Percentiles rank a stretch among this genome's conserved stretches.
Evolutionary conservation across 352 stramenopile genomes (phyloP).

Genomic region (Peronosclerospora sorghi): DNA sequence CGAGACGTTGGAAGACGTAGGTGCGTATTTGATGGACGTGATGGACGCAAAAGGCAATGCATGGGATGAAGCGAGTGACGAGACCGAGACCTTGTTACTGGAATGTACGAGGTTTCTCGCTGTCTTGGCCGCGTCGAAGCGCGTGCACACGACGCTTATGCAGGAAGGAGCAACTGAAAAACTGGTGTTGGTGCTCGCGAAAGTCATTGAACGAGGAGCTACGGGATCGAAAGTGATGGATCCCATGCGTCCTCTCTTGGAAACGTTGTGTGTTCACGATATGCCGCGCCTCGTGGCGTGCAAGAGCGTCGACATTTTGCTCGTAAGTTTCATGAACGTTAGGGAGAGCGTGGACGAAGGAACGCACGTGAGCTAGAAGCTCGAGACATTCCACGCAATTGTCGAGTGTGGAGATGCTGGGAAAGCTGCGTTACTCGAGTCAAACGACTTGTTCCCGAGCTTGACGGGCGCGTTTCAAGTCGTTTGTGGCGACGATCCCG

Average conservation of each 20-base stretch:
- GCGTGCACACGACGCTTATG: constrained; percentile 35
- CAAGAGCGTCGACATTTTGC: constrained; percentile 49
- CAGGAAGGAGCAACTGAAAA: constrained; percentile 47
- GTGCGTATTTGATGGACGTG: constrained; percentile 35
- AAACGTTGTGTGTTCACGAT: constrained; percentile 47
- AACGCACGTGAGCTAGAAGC: constrained; percentile 30
- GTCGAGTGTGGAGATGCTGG: constrained; percentile 32
- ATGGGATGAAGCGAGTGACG: constrained; percentile 11
- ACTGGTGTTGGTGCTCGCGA: constrained; percentile 35
- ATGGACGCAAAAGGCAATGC: constrained; percentile 10
- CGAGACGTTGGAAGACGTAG: constrained; percentile 51
- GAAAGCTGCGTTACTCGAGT: constrained; percentile 28
- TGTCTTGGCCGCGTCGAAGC: constrained; percentile 13
- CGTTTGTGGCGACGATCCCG: too few relatives aligned
- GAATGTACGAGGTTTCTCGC: constrained; percentile 41
- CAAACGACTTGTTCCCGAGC: too few relatives aligned
- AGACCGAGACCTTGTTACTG: too few relatives aligned
- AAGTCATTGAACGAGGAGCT: constrained; percentile 13
- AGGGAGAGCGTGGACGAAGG: constrained; percentile 3
- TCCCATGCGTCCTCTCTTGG: constrained; percentile 36
- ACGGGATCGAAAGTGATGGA: constrained; percentile 18
- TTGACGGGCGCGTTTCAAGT: too few relatives aligned
- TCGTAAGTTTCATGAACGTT: constrained; percentile 27
- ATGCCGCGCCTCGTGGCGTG: constrained; percentile 48
- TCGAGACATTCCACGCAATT: constrained; percentile 59